phyloP scores from a whole-genome alignment of 2,329 filamentous ascomycete species.

The Daldinia sp. region DNA sequence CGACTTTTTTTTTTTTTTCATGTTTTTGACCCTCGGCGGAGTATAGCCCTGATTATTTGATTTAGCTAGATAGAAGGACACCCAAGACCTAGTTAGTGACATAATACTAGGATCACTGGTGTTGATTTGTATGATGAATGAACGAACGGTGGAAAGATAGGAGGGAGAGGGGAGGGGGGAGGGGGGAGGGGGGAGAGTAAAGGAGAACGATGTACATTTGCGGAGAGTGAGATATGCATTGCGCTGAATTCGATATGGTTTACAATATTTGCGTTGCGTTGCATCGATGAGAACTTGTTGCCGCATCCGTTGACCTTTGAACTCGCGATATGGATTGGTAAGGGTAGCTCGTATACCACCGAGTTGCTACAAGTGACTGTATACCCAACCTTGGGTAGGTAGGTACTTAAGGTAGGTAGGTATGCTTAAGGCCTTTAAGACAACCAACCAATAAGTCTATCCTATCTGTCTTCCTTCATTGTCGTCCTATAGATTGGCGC shows the following conservation, averaged over 20 bases:
- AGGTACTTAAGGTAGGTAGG: no score
- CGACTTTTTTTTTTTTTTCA: neutral
- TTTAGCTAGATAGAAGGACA: constrained; percentile 4
- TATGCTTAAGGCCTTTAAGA: neutral
- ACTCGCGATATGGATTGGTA: no score
- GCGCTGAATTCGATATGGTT: constrained; percentile 4
- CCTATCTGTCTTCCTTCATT: neutral
- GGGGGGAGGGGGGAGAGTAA: constrained; percentile 27
- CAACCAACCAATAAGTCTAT: no score
- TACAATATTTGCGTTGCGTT: neutral
- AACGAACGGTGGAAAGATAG: constrained; percentile 27
- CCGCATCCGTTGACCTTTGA: neutral
- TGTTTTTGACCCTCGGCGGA: neutral
- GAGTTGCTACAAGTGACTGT: no score
- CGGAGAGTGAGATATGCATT: neutral
- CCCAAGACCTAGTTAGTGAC: neutral
- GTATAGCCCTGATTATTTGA: neutral
- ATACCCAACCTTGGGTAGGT: no score
- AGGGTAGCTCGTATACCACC: no score
- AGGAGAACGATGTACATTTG: neutral
- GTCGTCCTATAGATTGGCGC: neutral
- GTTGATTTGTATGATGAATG: constrained; percentile 8
- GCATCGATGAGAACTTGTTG: neutral
- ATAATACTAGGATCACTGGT: neutral
- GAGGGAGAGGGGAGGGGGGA: constrained; percentile 36